Base-by-base conservation (phyloP, 2,329 filamentous ascomycete genomes). In the Aspergillus sp. region DNA sequence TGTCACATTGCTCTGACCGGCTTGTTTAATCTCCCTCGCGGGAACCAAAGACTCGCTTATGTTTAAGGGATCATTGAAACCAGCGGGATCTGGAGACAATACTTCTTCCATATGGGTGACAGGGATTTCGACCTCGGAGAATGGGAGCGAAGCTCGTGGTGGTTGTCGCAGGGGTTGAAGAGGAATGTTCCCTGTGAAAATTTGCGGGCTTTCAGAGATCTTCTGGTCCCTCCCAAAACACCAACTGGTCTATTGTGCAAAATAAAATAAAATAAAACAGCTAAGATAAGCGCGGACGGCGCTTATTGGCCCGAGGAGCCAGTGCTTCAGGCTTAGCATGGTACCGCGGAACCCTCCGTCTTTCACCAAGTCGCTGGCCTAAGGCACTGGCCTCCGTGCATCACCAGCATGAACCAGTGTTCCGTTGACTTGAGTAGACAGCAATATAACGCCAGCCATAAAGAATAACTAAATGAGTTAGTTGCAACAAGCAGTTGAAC, bases 11-110 rank as follows among this genome's bases (percentile, higher is more conserved):
- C 79, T 82, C n/a, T 80, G 80, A 2, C 76, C 76, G 15, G 84
- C 80, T 35, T 76, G 53, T 65, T 85, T 85, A 64, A 79, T 77
- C 45, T 76, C 73, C 21, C 81, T 82, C 12, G 79, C 77, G 2
- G 82, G 79, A 23, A 88, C 80, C 19, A 87, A 75, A 19, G 84
- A 83, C 66, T 83, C 79, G 62, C 80, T 81, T 56, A 87, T 72
- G 23, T 68, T 62, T 50, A 79, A 70, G n/a, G 69, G 52, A 53
- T 66, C 68, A 64, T 71, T 70, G 17, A 66, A 65, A 59, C 62
- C 60, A 39, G 59, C 57, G 58, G 64, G 48, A 47, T 44, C 60
- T 52, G 56, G 23, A 23, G 37, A 17, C 23, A 39, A 52, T 27
- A 24, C 19, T 23, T 52, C 50, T 39, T 61, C 58, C 63, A 66